Evolutionary conservation across 108 stramenopile species (phyloP), one percentile per base, ranked within the genome.

Genomic region (Cyclotella cryptica): DNA sequence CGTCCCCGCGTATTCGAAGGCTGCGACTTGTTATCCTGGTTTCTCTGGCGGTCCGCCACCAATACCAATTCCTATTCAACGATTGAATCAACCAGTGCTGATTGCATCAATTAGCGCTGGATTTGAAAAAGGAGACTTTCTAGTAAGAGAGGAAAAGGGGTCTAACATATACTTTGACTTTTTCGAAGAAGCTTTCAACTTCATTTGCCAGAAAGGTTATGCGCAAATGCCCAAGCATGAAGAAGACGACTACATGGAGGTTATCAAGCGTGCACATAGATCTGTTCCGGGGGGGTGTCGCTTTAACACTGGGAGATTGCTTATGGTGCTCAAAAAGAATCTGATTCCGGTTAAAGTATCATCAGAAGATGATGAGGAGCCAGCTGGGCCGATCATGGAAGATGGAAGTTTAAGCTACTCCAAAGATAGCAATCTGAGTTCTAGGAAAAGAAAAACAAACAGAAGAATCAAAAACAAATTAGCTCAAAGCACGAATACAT

Each of bases 71-170:
- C 22, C 61, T 28, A 19, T 29, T 40, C 60, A 55, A 73, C 17
- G 75, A 46, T 58, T 66, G 12, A 26, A 6, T 9, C 53, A 76
- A 14, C 75, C 75, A 5, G 47, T 66, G 18, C 54, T 76, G 13
- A 89, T 93, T 60, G 92, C 92, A 24, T 89, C 92, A 40, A 93
- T 93, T 66, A 86, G 85, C 30, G 89, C 90, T 29, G 92, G 92
- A 28, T 93, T 93, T 66, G 92, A 93, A 76, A 90, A 88, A 77
- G 92, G 92, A 59, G 92, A 93, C 60, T 93, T 89, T 71, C 88
- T 93, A 27, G 87, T 93, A 53, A 79, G 92, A 24, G 92, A 93
- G 66, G 92, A 93, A 65, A 90, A 91, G 81, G 92, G 92, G 61
- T 85, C 86, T 49, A 85, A 90, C 30, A 86, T 91, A 18, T 93